phyloP scores from a whole-genome alignment of 2,329 filamentous ascomycete species.

The Corniculantispora saksenae region DNA sequence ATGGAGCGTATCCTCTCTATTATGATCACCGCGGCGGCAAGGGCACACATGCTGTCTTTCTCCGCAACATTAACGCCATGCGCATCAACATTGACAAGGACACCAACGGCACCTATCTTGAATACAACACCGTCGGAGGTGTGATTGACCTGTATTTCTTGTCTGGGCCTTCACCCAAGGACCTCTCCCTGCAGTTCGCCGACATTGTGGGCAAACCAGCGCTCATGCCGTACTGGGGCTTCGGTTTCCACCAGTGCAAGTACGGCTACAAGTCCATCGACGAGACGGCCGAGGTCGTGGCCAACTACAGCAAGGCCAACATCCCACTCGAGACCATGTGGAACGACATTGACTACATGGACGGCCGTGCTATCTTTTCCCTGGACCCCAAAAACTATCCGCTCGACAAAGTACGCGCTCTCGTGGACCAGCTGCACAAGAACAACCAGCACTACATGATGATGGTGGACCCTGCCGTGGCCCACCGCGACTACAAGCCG shows the following conservation, averaged over 20 bases:
- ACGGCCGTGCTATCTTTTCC: slow-evolving; percentile 56
- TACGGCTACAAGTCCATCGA: slow-evolving; percentile 67
- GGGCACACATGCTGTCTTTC: slow-evolving; percentile 65
- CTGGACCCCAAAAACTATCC: slow-evolving; percentile 66
- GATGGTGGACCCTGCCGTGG: slow-evolving; percentile 68
- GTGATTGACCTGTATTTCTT: slow-evolving; percentile 73
- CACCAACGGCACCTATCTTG: slow-evolving; percentile 63
- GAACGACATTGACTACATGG: slow-evolving; percentile 75
- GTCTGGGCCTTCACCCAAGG: slow-evolving; percentile 57
- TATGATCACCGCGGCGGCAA: slow-evolving; percentile 63
- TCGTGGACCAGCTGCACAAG: slow-evolving; percentile 66
- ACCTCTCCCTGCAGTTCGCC: slow-evolving; percentile 61
- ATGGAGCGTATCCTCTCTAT: slow-evolving; percentile 75
- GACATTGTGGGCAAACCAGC: slow-evolving; percentile 56
- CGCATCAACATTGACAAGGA: slow-evolving; percentile 72
- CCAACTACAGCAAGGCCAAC: slow-evolving; percentile 61
- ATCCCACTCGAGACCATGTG: slow-evolving; percentile 76
- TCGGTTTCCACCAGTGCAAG: slow-evolving; percentile 63
- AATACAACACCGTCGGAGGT: slow-evolving; percentile 79
- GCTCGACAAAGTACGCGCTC: slow-evolving; percentile 60
- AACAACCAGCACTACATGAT: slow-evolving; percentile 71
- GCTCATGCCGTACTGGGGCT: slow-evolving; percentile 66
- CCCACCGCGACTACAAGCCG: slow-evolving; percentile 45
- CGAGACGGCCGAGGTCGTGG: slow-evolving; percentile 67
- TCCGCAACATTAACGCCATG: slow-evolving; percentile 75